Evolutionary conservation across 192 early-diverging fungal species (phyloP).

Genomic region (Coemansia furcata): DNA sequence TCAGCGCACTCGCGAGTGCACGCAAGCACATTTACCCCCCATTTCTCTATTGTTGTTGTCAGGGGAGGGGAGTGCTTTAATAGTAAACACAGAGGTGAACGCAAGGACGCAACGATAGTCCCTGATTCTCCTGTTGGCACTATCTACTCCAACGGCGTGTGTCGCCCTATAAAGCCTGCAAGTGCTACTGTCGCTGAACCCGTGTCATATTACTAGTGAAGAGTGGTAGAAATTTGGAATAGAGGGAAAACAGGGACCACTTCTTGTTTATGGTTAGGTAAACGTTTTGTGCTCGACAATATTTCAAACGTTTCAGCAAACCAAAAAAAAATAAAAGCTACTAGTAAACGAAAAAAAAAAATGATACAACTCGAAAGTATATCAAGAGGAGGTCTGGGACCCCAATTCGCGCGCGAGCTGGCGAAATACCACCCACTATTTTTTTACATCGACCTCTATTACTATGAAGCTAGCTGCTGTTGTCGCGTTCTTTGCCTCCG

Average conservation of each 20-base stretch:
- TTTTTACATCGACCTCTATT: background rate
- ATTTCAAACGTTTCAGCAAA: background rate
- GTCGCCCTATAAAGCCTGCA: background rate
- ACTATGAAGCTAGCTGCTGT: conserved; percentile 20
- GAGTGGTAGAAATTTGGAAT: background rate
- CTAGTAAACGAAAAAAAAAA: no score
- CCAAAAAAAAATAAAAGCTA: background rate
- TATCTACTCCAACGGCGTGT: background rate
- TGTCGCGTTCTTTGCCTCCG: background rate
- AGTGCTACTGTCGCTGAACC: background rate
- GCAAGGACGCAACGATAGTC: background rate
- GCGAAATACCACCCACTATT: background rate
- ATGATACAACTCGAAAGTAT: background rate
- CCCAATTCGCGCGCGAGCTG: background rate
- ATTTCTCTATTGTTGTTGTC: background rate
- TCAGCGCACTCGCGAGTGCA: background rate
- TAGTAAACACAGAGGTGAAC: background rate
- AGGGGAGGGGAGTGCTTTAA: background rate
- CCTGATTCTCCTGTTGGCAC: background rate
- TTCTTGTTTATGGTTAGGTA: background rate
- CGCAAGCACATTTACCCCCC: background rate
- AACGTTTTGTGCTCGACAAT: background rate
- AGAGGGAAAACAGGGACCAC: background rate
- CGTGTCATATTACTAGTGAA: background rate
- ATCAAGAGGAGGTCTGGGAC: background rate